Evolutionary conservation across 1,139 yeast genomes (phyloP).

Genomic region (Sugiyamaella sp.): DNA sequence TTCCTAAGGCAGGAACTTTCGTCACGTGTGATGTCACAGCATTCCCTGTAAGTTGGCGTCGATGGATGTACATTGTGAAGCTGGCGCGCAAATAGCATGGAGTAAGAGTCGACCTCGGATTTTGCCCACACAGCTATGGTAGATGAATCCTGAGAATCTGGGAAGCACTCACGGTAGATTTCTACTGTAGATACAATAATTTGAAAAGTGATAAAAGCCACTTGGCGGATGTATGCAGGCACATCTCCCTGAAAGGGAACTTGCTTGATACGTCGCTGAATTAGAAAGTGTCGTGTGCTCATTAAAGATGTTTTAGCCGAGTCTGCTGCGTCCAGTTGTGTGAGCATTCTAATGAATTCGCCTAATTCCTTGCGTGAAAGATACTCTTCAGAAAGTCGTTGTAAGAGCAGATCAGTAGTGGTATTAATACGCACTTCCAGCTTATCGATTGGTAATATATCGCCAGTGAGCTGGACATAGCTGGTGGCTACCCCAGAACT

Average conservation of each 20-base stretch:
- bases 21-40: constrained; percentile 55
- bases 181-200: constrained; percentile 53
- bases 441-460: constrained; percentile 31
- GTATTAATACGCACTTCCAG: constrained; percentile 38
- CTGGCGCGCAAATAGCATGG: constrained; percentile 64
- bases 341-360: constrained; percentile 45
- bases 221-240: constrained; percentile 57
- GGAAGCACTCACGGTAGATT: constrained; percentile 51
- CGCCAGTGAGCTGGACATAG: constrained; percentile 13
- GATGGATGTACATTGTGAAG: constrained; percentile 61
- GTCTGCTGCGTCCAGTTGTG: constrained; percentile 48
- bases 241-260: constrained; percentile 60
- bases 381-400: constrained; percentile 43
- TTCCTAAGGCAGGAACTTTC: constrained; percentile 53
- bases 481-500: background rate
- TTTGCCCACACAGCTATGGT: constrained; percentile 70
- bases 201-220: constrained; percentile 63
- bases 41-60: constrained; percentile 52
- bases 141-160: constrained; percentile 43
- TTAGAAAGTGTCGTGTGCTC: constrained; percentile 50
- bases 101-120: constrained; percentile 64
- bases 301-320: constrained; percentile 54
- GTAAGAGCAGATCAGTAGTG: constrained; percentile 36
- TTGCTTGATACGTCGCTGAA: constrained; percentile 50
- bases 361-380: constrained; percentile 38